Conservation (phyloP, 176 grass and related monocot genomes). For the Zizania latifolia region DNA sequence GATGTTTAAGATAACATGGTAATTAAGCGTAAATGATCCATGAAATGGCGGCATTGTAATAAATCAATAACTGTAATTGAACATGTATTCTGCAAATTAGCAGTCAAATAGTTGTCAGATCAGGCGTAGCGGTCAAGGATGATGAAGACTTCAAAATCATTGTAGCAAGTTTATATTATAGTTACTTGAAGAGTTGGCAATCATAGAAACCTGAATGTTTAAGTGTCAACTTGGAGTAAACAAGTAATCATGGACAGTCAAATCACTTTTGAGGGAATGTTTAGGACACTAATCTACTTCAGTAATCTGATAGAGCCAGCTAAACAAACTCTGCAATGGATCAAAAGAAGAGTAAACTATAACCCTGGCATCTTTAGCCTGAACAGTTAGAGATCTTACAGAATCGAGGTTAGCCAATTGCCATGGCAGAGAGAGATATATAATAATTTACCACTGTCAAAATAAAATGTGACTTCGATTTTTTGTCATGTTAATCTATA, state of each 20-base stretch:
- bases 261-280: slow-evolving; percentile 6
- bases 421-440: not conserved
- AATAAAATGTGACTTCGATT: no score
- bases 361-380: not conserved
- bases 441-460: no score
- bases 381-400: not conserved
- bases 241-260: not conserved
- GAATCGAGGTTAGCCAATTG: not conserved
- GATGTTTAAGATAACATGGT: not conserved
- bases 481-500: not conserved
- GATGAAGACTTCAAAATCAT: not conserved
- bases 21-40: not conserved
- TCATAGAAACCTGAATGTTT: not conserved
- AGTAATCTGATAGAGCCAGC: slow-evolving; percentile 10
- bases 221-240: not conserved
- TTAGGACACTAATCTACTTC: not conserved
- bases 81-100: not conserved
- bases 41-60: not conserved
- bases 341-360: not conserved
- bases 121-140: not conserved
- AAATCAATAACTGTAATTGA: not conserved
- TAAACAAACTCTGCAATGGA: not conserved
- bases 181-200: not conserved
- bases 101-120: not conserved
- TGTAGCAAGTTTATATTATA: not conserved